phyloP scores from a whole-genome alignment of 139 green algal genomes.

The Chlamydomonas urium region DNA sequence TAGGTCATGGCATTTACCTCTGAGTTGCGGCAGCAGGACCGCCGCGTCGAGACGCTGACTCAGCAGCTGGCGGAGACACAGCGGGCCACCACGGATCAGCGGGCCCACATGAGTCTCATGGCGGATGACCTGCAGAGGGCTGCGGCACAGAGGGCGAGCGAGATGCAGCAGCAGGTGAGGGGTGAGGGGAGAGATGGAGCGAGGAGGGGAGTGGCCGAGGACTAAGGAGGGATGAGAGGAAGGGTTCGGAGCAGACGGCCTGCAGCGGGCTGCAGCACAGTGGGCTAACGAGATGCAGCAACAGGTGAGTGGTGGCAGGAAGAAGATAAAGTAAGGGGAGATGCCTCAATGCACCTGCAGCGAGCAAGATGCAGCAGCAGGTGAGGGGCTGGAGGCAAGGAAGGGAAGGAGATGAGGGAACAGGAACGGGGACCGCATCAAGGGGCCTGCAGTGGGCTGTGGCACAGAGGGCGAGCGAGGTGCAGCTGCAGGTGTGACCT shows the following conservation, averaged over 20 bases:
- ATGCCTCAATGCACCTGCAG: too few species aligned
- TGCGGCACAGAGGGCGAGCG: background rate
- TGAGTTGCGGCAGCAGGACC: constrained; percentile 7
- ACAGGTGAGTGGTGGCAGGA: background rate
- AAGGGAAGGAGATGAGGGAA: constrained; percentile 16
- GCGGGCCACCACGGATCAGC: constrained; percentile 14
- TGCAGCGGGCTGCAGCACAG: background rate
- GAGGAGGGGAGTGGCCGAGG: background rate
- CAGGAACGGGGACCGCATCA: too few species aligned
- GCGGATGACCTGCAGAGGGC: constrained; percentile 20
- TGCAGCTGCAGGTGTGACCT: background rate
- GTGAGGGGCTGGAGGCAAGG: background rate
- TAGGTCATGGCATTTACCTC: constrained; percentile 10
- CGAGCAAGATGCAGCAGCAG: background rate
- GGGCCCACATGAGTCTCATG: background rate
- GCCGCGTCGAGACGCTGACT: background rate
- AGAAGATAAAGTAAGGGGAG: too few species aligned
- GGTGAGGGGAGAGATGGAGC: background rate
- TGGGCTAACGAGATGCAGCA: background rate
- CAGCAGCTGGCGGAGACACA: constrained; percentile 8
- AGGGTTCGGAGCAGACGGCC: constrained; percentile 26
- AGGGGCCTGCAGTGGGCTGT: constrained; percentile 13
- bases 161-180: background rate
- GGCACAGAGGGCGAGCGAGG: background rate
- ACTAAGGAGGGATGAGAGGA: too few species aligned